Percentiles rank a stretch among this genome's conserved stretches.
These are phyloP conservation scores for Termitomyces sp. DNA, from an alignment of 768 basidiomycete species.

Conservation along the genomic window DNA sequence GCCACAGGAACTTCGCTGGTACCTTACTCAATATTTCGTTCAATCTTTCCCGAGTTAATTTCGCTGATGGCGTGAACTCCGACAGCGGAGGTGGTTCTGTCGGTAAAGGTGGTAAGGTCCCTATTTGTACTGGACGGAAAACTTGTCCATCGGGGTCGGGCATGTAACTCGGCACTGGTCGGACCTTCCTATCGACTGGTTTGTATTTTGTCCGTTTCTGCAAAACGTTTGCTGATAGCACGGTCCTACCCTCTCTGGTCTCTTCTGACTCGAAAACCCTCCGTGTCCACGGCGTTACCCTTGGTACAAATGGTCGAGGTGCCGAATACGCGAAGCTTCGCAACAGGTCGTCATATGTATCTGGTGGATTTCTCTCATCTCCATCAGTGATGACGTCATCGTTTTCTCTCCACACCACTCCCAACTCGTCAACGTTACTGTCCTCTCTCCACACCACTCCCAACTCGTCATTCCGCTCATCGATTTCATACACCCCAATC, in stretches of 20 bases:
- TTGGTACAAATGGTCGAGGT: neutral
- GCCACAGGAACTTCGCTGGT: neutral
- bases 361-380: neutral
- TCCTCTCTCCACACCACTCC: too few species aligned
- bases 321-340: neutral
- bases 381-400: too few species aligned
- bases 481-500: neutral
- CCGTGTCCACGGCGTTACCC: constrained; percentile 4
- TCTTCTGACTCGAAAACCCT: neutral
- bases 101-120: neutral
- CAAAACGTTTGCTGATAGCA: neutral
- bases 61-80: neutral
- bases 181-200: constrained; percentile 18
- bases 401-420: too few species aligned
- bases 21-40: constrained; percentile 10
- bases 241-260: too few species aligned
- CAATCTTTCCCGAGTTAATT: constrained; percentile 13
- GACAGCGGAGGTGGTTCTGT: neutral
- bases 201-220: constrained; percentile 14
- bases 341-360: constrained; percentile 9
- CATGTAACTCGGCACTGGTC: constrained; percentile 19
- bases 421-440: neutral
- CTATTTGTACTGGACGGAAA: neutral
- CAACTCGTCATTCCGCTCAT: neutral
- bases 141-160: constrained; percentile 8